A percentile compares a stretch with the other conserved stretches of the same genome.
Conservation (phyloP, 148 eudicot species). For the Vaccinium macrocarpon region DNA sequence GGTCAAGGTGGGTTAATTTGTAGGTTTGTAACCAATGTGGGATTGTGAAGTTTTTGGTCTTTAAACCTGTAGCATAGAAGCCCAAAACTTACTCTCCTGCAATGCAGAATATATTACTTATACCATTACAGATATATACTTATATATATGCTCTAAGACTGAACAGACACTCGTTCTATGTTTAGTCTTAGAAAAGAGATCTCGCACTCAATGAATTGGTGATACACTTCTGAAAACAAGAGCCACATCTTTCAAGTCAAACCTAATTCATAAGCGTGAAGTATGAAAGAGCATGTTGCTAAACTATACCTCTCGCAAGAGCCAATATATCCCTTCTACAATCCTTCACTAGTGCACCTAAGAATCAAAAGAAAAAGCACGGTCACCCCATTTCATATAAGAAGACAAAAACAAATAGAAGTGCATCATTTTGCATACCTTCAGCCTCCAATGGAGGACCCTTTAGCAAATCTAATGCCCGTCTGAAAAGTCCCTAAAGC, state of each 20-base stretch:
- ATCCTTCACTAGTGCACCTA: constrained; percentile 44
- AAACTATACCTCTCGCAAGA: constrained; percentile 81
- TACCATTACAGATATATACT: background rate
- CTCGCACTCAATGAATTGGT: background rate
- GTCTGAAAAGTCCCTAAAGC: constrained; percentile 86
- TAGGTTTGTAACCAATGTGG: background rate
- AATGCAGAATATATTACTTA: background rate
- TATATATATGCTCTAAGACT: background rate
- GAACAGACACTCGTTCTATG: background rate
- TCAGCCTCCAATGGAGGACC: constrained; percentile 65
- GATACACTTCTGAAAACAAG: constrained; percentile 1
- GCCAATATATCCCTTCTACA: constrained; percentile 68
- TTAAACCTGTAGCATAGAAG: background rate
- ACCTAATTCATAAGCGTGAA: background rate
- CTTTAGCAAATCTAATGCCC: constrained; percentile 77
- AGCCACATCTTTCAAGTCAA: background rate
- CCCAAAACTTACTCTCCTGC: background rate
- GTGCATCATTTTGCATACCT: constrained; percentile 33
- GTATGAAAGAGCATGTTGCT: background rate
- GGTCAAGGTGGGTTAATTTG: background rate
- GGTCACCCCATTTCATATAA: background rate
- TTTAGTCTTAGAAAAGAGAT: background rate
- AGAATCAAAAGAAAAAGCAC: background rate
- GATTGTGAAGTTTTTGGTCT: background rate
- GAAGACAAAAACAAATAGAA: background rate